phyloP scores from a whole-genome alignment of 192 early-diverging fungal genomes.

The Backusella morwellensis region DNA sequence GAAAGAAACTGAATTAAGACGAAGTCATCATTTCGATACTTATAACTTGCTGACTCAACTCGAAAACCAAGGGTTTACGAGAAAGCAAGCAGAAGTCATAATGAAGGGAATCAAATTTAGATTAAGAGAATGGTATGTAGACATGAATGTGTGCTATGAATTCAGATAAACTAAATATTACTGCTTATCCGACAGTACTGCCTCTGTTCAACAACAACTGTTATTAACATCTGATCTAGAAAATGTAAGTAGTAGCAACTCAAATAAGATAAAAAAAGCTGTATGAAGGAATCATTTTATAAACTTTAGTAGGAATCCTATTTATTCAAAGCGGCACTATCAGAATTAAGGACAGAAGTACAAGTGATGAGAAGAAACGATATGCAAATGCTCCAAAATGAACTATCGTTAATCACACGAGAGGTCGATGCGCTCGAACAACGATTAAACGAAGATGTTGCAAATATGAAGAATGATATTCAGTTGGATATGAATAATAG shows the following conservation, averaged over 20 bases:
- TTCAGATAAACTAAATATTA: background rate
- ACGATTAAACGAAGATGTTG: conserved; percentile 73
- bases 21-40: conserved; percentile 72
- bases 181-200: conserved; percentile 31
- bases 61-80: conserved; percentile 61
- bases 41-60: conserved; percentile 68
- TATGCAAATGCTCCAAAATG: conserved; percentile 69
- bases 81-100: conserved; percentile 69
- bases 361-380: conserved; percentile 77
- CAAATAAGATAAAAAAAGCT: background rate
- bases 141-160: background rate
- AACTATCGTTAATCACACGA: conserved; percentile 68
- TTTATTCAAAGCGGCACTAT: conserved; percentile 78
- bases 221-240: conserved; percentile 65
- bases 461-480: conserved; percentile 79
- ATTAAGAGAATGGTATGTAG: conserved; percentile 56
- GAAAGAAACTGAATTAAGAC: background rate
- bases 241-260: conserved; percentile 50
- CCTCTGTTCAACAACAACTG: conserved; percentile 36
- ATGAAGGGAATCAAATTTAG: conserved; percentile 75
- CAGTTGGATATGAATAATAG: conserved; percentile 89
- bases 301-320: conserved; percentile 60
- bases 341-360: conserved; percentile 77
- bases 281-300: background rate
- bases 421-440: conserved; percentile 78